Base-by-base conservation (phyloP, 148 eudicot genomes). In the Arbutus unedo region DNA sequence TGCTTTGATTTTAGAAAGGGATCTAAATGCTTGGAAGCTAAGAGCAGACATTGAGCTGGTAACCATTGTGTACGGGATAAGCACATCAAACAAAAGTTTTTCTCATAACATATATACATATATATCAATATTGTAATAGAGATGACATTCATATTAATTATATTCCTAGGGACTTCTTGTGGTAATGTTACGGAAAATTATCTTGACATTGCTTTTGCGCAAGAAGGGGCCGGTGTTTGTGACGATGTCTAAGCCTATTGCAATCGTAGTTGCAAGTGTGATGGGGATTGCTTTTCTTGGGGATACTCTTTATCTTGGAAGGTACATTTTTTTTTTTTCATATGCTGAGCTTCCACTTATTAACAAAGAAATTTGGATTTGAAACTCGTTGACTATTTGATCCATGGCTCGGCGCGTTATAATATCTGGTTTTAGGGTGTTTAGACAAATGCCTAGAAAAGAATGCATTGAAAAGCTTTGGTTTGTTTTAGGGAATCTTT, bases 21-120 rank as follows among this genome's bases (percentile, higher is more conserved):
- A 83, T 8, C 81, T 57, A 44, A 82, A 81, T 77, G 82, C 55
- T 62, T 89, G 91, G 91, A 75, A 47, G 2, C 77, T 88, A 0
- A 83, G 18, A 4, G 41, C 67, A n/a, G 49, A 31, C 41, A 72
- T 87, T 8, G 84, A 75, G 53, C 72, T 85, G 75, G 68, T 85
- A n/a, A 18, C 88, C 55, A 78, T 89, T 77, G 7, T 83, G 9
- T 83, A 78, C 48, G 81, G 84, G 89, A 89, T 89, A 80, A 83
- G 81, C 54, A 44, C 8, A 11, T 8, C 3, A 23, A 49, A 74
- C 23, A 45, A 6, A 5, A 14, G 19, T 44, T 73, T 8, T 8
- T 47, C 45, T 19, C n/a, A 6, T n/a, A 8, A 0, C 55, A 71
- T 31, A 31, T 31, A 31, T 31, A 31, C 1, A 31, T 0, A 31